Conservation (phyloP, 441 rosid species). For the Gossypium schwendimanii region DNA sequence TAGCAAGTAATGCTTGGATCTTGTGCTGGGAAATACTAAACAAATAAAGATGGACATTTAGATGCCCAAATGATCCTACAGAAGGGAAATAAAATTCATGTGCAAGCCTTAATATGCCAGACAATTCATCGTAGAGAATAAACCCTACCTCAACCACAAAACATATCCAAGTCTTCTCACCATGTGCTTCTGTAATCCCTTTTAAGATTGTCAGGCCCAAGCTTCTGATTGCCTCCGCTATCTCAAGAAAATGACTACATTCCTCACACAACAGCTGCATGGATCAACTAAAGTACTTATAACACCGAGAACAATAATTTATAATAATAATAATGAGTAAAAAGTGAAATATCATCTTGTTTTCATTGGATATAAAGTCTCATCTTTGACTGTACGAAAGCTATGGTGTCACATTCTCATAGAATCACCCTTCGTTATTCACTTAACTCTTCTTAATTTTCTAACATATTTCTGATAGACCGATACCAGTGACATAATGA, state of each 20-base stretch:
- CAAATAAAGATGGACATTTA: not conserved
- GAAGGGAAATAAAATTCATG: not conserved
- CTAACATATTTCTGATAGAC: not conserved
- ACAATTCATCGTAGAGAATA: constrained; percentile 6
- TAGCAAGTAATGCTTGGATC: not conserved
- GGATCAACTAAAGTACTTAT: constrained; percentile 18
- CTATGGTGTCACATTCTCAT: not conserved
- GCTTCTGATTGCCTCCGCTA: constrained; percentile 81
- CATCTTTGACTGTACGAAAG: not conserved
- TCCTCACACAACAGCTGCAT: constrained; percentile 91
- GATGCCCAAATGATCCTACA: not conserved
- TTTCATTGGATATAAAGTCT: not conserved
- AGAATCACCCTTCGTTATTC: not conserved
- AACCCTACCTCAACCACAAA: constrained; percentile 84
- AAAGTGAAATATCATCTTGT: not conserved
- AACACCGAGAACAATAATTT: not conserved
- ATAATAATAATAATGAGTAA: not conserved
- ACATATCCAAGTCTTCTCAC: constrained; percentile 71
- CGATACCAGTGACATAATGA: not conserved
- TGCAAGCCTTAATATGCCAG: not conserved
- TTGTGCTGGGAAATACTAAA: not conserved
- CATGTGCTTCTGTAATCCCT: constrained; percentile 74
- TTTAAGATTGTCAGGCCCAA: constrained; percentile 80
- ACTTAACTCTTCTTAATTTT: not conserved
- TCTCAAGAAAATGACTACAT: constrained; percentile 90